A percentile compares a stretch with the other conserved stretches of the same genome.
These are phyloP conservation scores for Globisporangium splendens DNA, from an alignment of 352 stramenopile genomes.

Conservation along the genomic window DNA sequence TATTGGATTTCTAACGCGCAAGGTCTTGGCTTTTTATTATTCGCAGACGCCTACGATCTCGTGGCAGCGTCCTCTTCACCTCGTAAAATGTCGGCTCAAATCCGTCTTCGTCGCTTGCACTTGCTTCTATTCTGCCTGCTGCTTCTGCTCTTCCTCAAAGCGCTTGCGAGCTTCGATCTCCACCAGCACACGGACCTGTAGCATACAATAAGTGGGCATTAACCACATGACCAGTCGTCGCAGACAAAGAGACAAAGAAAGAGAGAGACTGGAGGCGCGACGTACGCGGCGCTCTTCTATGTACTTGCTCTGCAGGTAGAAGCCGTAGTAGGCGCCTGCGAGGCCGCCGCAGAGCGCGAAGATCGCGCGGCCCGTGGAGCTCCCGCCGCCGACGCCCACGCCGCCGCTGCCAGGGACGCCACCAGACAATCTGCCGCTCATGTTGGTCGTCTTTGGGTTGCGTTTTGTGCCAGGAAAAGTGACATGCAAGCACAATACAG, in stretches of 20 bases:
- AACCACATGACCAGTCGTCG: neutral
- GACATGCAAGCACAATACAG: neutral
- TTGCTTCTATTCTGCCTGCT: too few species aligned
- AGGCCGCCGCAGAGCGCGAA: conserved; percentile 70
- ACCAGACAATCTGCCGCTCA: conserved; percentile 10
- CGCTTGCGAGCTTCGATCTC: conserved; percentile 63
- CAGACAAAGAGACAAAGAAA: neutral
- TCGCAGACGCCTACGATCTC: too few species aligned
- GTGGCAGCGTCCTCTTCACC: too few species aligned
- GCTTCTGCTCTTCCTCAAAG: conserved; percentile 39
- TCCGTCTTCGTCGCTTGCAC: too few species aligned
- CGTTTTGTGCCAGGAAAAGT: neutral
- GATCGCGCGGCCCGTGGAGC: conserved; percentile 57
- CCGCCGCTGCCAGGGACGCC: conserved; percentile 24
- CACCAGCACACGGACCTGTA: conserved; percentile 51
- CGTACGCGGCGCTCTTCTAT: conserved; percentile 73
- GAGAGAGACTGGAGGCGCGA: neutral
- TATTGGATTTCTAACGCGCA: too few species aligned
- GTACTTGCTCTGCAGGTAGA: conserved; percentile 83
- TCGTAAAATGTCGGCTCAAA: too few species aligned
- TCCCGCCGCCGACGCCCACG: conserved; percentile 72
- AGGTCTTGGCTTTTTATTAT: too few species aligned
- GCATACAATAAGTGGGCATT: neutral
- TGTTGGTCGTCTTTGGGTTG: neutral
- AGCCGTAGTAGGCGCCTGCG: conserved; percentile 70